A percentile compares a stretch with the other conserved stretches of the same genome.
These are phyloP conservation scores for Boechera retrofracta DNA, from an alignment of 345 rosid species.

Conservation along the genomic window DNA sequence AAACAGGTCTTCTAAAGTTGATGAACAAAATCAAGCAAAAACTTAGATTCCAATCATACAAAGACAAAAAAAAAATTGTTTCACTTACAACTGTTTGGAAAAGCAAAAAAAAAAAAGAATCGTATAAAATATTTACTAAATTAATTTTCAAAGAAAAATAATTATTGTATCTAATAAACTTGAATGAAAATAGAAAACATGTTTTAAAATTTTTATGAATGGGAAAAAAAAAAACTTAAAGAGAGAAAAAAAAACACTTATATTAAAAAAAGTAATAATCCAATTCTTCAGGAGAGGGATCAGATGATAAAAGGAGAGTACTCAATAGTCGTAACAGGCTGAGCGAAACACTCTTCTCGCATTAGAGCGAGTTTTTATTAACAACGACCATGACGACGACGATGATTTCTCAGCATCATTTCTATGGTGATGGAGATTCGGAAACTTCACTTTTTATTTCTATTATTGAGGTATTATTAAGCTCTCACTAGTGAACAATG, in stretches of 20 bases:
- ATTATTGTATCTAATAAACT: background rate
- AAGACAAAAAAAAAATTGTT: no score
- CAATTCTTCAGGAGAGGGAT: conserved; percentile 1
- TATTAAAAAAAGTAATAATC: no score
- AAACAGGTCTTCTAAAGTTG: no score
- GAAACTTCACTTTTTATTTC: conserved; percentile 58
- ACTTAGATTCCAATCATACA: no score
- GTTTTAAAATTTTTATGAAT: background rate
- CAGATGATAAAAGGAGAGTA: conserved; percentile 22
- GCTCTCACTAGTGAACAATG: background rate
- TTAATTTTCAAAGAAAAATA: no score
- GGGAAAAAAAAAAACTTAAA: background rate
- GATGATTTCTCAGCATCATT: conserved; percentile 63
- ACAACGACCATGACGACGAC: conserved; percentile 35
- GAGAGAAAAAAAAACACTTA: background rate
- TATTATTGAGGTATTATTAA: conserved; percentile 64
- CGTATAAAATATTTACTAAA: no score
- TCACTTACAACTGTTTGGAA: no score
- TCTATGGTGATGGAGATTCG: conserved; percentile 49
- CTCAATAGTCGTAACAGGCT: conserved; percentile 25
- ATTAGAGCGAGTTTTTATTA: background rate
- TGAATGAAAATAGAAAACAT: no score
- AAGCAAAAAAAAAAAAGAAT: no score
- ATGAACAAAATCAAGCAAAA: no score
- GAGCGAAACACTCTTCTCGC: conserved; percentile 6